phyloP scores from a whole-genome alignment of 176 grass and related monocot genomes.

The Zizania latifolia region DNA sequence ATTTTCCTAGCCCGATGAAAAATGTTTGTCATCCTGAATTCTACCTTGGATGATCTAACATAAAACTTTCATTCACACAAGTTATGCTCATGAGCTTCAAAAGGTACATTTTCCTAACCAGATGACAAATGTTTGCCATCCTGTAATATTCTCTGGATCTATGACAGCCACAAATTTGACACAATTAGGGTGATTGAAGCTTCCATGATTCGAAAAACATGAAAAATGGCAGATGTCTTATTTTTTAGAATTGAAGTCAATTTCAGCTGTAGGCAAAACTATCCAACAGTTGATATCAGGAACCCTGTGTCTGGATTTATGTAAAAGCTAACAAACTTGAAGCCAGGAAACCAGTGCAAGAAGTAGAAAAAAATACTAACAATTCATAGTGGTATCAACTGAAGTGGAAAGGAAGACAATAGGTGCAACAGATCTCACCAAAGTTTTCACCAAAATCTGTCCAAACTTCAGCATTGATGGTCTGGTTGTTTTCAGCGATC shows the following conservation, averaged over 20 bases:
- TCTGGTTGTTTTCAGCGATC: slow-evolving; percentile 64
- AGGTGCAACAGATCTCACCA: slow-evolving; percentile 41
- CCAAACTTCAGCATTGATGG: slow-evolving; percentile 69
- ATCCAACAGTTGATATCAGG: no score
- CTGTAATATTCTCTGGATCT: neutral
- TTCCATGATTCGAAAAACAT: neutral
- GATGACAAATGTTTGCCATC: neutral
- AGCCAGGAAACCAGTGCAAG: neutral
- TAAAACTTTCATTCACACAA: neutral
- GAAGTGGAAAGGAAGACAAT: neutral
- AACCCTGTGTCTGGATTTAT: neutral
- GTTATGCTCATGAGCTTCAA: neutral
- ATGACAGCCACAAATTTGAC: neutral
- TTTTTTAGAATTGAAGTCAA: neutral
- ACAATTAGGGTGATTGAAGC: neutral
- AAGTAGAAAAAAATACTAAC: no score
- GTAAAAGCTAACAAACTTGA: neutral
- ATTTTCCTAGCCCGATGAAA: neutral
- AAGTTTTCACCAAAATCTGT: slow-evolving; percentile 77
- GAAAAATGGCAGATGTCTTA: neutral
- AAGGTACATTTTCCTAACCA: neutral
- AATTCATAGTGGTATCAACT: neutral
- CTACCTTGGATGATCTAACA: neutral
- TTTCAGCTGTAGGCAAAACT: neutral
- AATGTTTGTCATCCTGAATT: neutral